Evolutionary conservation across 352 stramenopile species (phyloP).

Genomic region (Phytophthora pisi): DNA sequence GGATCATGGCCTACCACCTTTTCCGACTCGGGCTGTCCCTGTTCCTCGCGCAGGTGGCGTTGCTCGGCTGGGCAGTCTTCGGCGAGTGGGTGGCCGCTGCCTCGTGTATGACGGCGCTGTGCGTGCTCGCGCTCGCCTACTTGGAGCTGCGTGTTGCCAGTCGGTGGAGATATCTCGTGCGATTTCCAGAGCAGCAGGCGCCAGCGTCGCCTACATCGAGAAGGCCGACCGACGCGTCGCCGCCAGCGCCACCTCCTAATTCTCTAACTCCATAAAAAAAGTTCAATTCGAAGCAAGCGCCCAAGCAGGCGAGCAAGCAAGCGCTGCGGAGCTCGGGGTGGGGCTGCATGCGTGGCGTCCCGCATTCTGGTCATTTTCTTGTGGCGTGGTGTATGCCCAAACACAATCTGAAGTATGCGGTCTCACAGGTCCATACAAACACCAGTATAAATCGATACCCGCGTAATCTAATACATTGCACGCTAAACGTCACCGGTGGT

Average conservation of each 20-base stretch:
- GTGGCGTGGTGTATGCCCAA: slow-evolving; percentile 39
- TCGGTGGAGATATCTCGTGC: slow-evolving; percentile 75
- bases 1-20: slow-evolving; percentile 67
- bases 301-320: neutral
- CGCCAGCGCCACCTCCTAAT: neutral
- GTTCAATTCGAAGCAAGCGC: neutral
- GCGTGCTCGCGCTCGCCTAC: slow-evolving; percentile 50
- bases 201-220: slow-evolving; percentile 19
- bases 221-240: slow-evolving; percentile 19
- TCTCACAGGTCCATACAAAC: slow-evolving; percentile 8
- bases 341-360: too few relatives aligned
- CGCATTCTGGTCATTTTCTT: slow-evolving; percentile 31
- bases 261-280: slow-evolving; percentile 23
- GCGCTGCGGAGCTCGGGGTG: too few relatives aligned
- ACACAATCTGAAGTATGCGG: slow-evolving; percentile 13
- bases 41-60: slow-evolving; percentile 61
- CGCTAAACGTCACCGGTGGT: slow-evolving; percentile 7
- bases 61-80: slow-evolving; percentile 72
- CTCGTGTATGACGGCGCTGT: slow-evolving; percentile 56
- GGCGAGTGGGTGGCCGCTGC: slow-evolving; percentile 51
- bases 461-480: neutral
- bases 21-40: slow-evolving; percentile 63
- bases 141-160: slow-evolving; percentile 70
- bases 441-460: neutral
- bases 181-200: slow-evolving; percentile 46